These are phyloP conservation scores for Sistotremastrum niveocremeum DNA, from an alignment of 768 basidiomycete genomes.

Conservation along the genomic window DNA sequence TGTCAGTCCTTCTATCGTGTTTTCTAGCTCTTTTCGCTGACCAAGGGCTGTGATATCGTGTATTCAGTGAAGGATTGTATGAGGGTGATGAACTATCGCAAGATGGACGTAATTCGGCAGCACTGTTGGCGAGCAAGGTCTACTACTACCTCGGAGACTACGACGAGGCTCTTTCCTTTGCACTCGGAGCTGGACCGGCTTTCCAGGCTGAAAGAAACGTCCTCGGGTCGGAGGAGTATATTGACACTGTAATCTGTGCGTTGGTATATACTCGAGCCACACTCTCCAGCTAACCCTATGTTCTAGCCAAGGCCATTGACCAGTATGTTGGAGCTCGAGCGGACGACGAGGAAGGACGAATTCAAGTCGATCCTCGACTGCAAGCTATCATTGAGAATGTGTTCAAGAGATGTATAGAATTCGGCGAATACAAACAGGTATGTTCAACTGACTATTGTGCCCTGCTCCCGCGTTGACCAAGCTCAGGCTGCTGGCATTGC, in stretches of 20 bases:
- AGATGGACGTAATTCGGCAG: constrained; percentile 68
- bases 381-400: constrained; percentile 82
- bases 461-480: background rate
- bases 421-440: constrained; percentile 87
- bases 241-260: constrained; percentile 90
- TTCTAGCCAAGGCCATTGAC: constrained; percentile 87
- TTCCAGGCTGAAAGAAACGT: constrained; percentile 64
- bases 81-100: constrained; percentile 68
- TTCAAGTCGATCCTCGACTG: constrained; percentile 67
- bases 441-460: constrained; percentile 7
- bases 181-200: constrained; percentile 76
- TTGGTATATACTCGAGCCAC: constrained; percentile 9
- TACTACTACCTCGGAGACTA: constrained; percentile 95
- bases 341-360: constrained; percentile 36
- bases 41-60: constrained; percentile 5
- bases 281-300: background rate
- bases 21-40: background rate
- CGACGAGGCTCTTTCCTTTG: constrained; percentile 91
- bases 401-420: constrained; percentile 70
- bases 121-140: constrained; percentile 91
- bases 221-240: constrained; percentile 66
- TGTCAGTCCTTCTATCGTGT: constrained; percentile 32
- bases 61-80: constrained; percentile 71
- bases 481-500: constrained; percentile 86
- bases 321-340: constrained; percentile 66